These are phyloP conservation scores for Hypoxylon cercidicola DNA, from an alignment of 495 filamentous ascomycete genomes.

Conservation along the genomic window DNA sequence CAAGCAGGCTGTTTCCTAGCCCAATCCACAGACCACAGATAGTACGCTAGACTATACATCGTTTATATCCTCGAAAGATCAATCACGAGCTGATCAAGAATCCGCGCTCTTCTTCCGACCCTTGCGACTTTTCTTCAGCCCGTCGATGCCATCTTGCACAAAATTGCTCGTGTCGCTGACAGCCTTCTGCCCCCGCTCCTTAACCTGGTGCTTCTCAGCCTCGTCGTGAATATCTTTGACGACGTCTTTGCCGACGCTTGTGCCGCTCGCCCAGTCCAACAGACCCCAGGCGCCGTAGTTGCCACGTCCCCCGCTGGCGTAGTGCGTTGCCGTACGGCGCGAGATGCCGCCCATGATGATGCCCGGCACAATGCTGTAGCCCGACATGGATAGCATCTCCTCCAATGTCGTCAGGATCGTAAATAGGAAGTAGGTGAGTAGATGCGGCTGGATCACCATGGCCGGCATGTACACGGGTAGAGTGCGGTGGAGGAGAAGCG, in stretches of 20 bases:
- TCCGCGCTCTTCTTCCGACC: constrained; percentile 50
- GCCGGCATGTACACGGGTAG: constrained; percentile 80
- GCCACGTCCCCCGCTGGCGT: constrained; percentile 66
- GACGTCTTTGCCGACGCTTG: constrained; percentile 67
- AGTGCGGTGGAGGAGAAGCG: constrained; percentile 74
- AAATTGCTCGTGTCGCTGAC: constrained; percentile 48
- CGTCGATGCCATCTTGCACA: constrained; percentile 50
- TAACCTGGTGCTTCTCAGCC: constrained; percentile 67
- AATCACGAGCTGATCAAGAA: constrained; percentile 24
- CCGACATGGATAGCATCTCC: constrained; percentile 79
- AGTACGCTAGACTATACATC: constrained; percentile 3
- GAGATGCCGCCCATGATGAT: constrained; percentile 81
- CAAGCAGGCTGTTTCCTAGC: constrained; percentile 8
- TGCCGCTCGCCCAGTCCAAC: constrained; percentile 80
- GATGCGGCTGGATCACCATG: constrained; percentile 71
- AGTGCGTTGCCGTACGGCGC: constrained; percentile 74
- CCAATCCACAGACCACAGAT: not conserved
- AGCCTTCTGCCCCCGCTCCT: constrained; percentile 56
- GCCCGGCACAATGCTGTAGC: constrained; percentile 78
- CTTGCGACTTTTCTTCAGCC: constrained; percentile 49
- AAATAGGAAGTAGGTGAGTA: constrained; percentile 82
- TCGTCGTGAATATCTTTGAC: constrained; percentile 65
- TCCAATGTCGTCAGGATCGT: constrained; percentile 75
- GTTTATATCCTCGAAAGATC: not conserved
- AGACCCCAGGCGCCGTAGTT: constrained; percentile 85